phyloP scores from a whole-genome alignment of 2,329 filamentous ascomycete species.

The Kalaharituber pfeilii region DNA sequence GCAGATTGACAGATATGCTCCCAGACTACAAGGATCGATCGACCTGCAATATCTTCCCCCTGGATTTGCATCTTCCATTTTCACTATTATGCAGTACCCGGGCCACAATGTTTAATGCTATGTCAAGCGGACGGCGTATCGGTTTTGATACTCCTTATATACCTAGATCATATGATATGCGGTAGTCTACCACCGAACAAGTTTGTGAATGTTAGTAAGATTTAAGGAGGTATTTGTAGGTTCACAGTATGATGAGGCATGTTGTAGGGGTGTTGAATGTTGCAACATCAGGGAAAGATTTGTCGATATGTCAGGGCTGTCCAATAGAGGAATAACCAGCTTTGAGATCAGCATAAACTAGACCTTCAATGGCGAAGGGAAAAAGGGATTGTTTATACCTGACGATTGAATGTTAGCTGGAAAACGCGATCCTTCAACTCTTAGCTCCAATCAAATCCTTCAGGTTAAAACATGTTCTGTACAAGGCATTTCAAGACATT shows the following conservation, averaged over 20 bases:
- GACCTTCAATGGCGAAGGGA: conserved; percentile 33
- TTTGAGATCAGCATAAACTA: conserved; percentile 27
- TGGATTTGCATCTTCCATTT: conserved; percentile 30
- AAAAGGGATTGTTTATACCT: conserved; percentile 33
- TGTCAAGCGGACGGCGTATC: conserved; percentile 32
- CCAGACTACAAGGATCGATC: conserved; percentile 30
- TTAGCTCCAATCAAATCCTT: neutral
- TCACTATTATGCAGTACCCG: conserved; percentile 24
- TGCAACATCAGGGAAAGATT: conserved; percentile 29
- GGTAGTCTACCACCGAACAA: conserved; percentile 33
- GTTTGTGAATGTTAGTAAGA: conserved; percentile 31
- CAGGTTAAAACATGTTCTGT: conserved; percentile 32
- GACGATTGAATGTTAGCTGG: conserved; percentile 28
- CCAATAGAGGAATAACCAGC: neutral
- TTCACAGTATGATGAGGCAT: conserved; percentile 35
- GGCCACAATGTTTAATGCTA: conserved; percentile 28
- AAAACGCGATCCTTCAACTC: neutral
- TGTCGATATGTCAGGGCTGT: conserved; percentile 27
- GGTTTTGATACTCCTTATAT: conserved; percentile 32
- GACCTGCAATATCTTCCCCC: conserved; percentile 31
- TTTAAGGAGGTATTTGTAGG: conserved; percentile 34
- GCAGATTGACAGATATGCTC: conserved; percentile 32
- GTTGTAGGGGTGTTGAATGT: conserved; percentile 34
- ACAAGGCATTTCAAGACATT: conserved; percentile 33
- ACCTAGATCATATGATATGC: conserved; percentile 33